A percentile compares a stretch with the other conserved stretches of the same genome.
phyloP scores from a whole-genome alignment of 257 asterid genomes.

The Euphrasia confusa region DNA sequence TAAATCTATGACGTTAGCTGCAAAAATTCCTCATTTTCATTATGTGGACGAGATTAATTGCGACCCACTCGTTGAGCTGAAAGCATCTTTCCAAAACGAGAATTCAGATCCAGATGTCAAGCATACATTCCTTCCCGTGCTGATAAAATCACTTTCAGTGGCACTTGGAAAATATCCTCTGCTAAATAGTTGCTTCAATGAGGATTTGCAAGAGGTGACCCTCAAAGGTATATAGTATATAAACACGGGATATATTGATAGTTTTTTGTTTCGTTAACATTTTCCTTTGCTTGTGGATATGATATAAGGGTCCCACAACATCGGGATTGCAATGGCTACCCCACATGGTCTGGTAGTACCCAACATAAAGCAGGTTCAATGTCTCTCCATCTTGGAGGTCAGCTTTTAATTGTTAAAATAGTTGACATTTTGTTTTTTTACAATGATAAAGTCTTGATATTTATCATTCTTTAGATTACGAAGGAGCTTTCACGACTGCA shows the following conservation, averaged over 20 bases:
- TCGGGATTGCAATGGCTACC: slow-evolving; percentile 98
- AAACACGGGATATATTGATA: not conserved
- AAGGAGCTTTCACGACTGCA: slow-evolving; percentile 67
- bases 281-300: slow-evolving; percentile 14
- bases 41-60: slow-evolving; percentile 90
- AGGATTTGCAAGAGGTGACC: slow-evolving; percentile 65
- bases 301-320: slow-evolving; percentile 71
- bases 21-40: slow-evolving; percentile 89
- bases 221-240: slow-evolving; percentile 64
- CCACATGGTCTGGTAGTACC: slow-evolving; percentile 94
- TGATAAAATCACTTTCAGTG: slow-evolving; percentile 83
- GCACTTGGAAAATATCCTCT: slow-evolving; percentile 67
- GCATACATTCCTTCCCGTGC: slow-evolving; percentile 70
- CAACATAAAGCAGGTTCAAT: slow-evolving; percentile 82
- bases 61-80: slow-evolving; percentile 66
- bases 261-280: not conserved
- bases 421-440: not conserved
- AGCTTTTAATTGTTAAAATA: slow-evolving; percentile 17
- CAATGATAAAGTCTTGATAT: not conserved
- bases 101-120: slow-evolving; percentile 68
- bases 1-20: slow-evolving; percentile 85
- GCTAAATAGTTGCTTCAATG: slow-evolving; percentile 81
- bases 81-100: slow-evolving; percentile 63
- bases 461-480: slow-evolving; percentile 47
- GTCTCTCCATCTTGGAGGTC: slow-evolving; percentile 84